phyloP scores from a whole-genome alignment of 805 yeast genomes.

The Schizosaccharomyces octosporus region DNA sequence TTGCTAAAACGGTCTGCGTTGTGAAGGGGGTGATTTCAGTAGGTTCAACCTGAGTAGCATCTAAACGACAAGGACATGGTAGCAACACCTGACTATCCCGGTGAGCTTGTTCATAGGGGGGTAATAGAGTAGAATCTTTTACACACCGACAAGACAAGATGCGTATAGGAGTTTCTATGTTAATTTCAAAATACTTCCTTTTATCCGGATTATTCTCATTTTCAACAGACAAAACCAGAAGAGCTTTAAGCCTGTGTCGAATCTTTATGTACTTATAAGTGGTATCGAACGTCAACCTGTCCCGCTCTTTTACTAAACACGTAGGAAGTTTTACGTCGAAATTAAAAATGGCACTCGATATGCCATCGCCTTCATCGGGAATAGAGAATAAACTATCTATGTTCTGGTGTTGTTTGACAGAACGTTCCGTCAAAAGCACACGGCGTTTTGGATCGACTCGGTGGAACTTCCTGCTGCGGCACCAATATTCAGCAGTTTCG shows the following conservation, averaged over 20 bases:
- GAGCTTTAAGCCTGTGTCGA: conserved; percentile 87
- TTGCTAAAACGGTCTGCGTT: neutral
- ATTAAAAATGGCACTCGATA: conserved; percentile 39
- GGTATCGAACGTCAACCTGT: conserved; percentile 59
- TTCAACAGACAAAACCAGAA: conserved; percentile 50
- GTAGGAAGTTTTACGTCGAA: conserved; percentile 64
- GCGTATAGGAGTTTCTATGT: conserved; percentile 85
- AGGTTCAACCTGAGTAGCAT: neutral
- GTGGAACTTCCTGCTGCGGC: conserved; percentile 67
- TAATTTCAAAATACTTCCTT: conserved; percentile 77
- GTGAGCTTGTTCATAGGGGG: conserved; percentile 18
- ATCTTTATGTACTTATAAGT: conserved; percentile 55
- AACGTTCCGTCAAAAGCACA: conserved; percentile 56
- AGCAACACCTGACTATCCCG: conserved; percentile 4
- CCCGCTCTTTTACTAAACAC: conserved; percentile 9
- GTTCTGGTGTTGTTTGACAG: conserved; percentile 19
- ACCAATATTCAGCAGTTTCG: conserved; percentile 75
- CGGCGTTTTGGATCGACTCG: conserved; percentile 76
- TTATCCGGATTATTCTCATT: conserved; percentile 26
- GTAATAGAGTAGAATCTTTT: conserved; percentile 27
- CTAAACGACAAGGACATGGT: conserved; percentile 2
- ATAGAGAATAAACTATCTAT: conserved; percentile 25
- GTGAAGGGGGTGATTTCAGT: neutral
- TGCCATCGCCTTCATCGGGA: conserved; percentile 12
- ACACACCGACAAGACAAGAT: conserved; percentile 19